A percentile compares a stretch with the other conserved stretches of the same genome.
These are phyloP conservation scores for Phyllosticta citrichinensis DNA, from an alignment of 2,329 filamentous ascomycete genomes.

Conservation along the genomic window DNA sequence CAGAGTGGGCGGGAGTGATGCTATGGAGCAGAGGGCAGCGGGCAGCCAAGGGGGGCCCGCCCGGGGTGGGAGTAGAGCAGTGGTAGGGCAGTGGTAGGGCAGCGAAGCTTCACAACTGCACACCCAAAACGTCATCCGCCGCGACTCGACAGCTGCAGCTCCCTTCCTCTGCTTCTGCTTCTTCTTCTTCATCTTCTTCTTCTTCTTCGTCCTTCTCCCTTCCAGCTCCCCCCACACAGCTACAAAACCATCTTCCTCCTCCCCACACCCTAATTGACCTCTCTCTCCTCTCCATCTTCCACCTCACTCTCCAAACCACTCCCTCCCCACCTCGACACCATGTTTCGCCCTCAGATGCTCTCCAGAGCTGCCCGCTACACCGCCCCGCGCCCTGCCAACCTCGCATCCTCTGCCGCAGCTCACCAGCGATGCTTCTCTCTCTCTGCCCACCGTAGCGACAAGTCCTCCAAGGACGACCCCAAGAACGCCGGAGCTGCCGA, in stretches of 20 bases:
- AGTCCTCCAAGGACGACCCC: conserved; percentile 18
- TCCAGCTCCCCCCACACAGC: neutral
- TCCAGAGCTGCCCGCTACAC: conserved; percentile 16
- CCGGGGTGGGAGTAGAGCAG: too few relatives aligned
- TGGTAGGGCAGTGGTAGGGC: neutral
- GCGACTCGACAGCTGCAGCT: neutral
- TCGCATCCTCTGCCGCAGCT: conserved; percentile 16
- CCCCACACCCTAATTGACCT: neutral
- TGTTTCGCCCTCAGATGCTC: conserved; percentile 26
- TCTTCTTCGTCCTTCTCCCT: conserved; percentile 1
- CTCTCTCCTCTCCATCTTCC: neutral
- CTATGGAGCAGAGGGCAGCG: neutral
- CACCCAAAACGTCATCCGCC: neutral
- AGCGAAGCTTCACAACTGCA: neutral
- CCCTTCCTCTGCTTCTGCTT: neutral
- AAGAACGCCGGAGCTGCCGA: conserved; percentile 33
- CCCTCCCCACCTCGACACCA: conserved; percentile 12
- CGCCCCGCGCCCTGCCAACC: conserved; percentile 15
- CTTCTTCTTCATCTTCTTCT: neutral
- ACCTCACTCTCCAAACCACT: neutral
- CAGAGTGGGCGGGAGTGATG: neutral
- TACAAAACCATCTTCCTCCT: conserved; percentile 4
- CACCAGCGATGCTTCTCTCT: conserved; percentile 20
- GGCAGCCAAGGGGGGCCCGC: neutral
- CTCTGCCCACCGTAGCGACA: conserved; percentile 21